Conservation (phyloP, 306 rosid genomes). For the Pyrus bretschneideri region DNA sequence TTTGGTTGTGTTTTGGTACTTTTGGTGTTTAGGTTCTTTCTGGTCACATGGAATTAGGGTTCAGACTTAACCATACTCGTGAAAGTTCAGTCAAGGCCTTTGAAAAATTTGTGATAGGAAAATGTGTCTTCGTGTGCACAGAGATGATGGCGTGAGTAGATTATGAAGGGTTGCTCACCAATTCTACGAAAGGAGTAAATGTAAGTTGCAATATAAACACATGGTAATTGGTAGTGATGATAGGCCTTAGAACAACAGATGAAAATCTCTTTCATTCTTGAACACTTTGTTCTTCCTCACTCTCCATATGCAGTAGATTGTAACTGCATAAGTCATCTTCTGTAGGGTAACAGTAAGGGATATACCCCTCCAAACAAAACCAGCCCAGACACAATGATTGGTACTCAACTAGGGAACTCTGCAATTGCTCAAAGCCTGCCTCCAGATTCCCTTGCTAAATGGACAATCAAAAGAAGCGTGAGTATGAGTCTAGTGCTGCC, state of each 20-base stretch:
- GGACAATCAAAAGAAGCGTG: background rate
- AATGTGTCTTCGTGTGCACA: background rate
- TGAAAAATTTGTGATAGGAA: background rate
- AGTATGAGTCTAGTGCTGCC: background rate
- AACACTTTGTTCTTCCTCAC: background rate
- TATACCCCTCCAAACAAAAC: background rate
- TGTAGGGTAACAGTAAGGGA: background rate
- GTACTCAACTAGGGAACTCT: background rate
- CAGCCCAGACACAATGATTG: background rate
- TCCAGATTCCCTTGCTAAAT: background rate
- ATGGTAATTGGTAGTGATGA: background rate
- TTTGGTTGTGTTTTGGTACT: background rate
- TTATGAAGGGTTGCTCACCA: background rate
- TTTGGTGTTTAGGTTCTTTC: background rate
- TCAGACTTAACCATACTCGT: background rate
- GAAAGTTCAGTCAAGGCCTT: background rate
- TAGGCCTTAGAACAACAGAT: background rate
- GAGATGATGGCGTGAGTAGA: background rate
- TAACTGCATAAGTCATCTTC: background rate
- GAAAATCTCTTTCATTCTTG: background rate
- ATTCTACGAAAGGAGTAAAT: background rate
- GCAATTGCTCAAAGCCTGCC: background rate
- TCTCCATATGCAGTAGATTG: background rate
- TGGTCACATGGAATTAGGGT: background rate
- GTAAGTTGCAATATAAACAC: background rate